Base-by-base conservation (phyloP, 257 asterid genomes). In the Buddleja alternifolia region DNA sequence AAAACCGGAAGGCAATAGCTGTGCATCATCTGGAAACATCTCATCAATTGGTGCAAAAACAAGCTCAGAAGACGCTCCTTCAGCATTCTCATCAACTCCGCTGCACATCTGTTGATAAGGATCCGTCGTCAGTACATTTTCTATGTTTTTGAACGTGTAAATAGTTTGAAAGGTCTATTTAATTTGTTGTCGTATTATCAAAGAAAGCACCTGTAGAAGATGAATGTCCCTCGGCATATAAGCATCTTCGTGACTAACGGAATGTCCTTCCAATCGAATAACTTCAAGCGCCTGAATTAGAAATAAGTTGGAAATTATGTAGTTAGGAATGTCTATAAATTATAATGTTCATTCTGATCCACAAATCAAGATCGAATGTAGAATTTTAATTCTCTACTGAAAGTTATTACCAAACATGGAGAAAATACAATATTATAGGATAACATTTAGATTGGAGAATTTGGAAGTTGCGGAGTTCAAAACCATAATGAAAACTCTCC, bases 21-120 rank as follows among this genome's bases (percentile, higher is more conserved):
- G 93, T 5, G 95, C 97, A 55, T 94, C 97, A 15, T 94, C 99
- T 0, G 97, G 97, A 72, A 92, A 94, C 95, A 87, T 89, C 69
- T 94, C 99, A 65, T 94, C 97, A 2, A 92, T 92, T 56, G 98
- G 96, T 54, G 99, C 99, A 77, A 91, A 94, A 62, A 94, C 83
- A 3, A 94, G 97, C 83, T 94, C 97, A 0, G 98, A 89, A 82
- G 96, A 91, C 50, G 98, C 93, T 23, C 98, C 97, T 0, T 86
- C 80, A 0, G 97, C 89, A 71, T 84, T 81, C 80, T 94, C 99
- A 60, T 94, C 99, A 66, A 88, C 78, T 55, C 99, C 99, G 4
- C 86, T 87, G 74, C 99, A 91, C 93, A 94, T 79, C 99, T 93
- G 88, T 32, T 37, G 34, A 70, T 21, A 32, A 46, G 25, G 9